A percentile compares a stretch with the other conserved stretches of the same genome.
Conservation (phyloP, 2,329 filamentous ascomycete species). For the Verruconis gallopava region DNA sequence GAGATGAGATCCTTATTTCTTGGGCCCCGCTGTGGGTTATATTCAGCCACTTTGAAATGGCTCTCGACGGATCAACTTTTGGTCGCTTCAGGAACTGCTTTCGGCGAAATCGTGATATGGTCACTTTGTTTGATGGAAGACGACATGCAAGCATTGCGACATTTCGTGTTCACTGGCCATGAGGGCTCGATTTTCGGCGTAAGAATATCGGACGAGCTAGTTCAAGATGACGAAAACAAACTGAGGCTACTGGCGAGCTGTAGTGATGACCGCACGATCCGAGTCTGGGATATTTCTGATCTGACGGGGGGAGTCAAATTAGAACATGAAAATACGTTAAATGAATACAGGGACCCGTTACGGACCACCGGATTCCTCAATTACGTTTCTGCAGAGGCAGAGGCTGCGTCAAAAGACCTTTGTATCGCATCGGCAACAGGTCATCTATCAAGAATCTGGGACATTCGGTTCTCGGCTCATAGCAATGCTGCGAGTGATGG, state of each 20-base stretch:
- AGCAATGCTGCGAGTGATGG: too few relatives aligned
- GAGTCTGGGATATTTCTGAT: constrained; percentile 29
- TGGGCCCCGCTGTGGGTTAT: constrained; percentile 72
- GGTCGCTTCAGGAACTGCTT: constrained; percentile 80
- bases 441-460: constrained; percentile 83
- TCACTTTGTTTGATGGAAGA: constrained; percentile 32
- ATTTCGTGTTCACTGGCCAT: constrained; percentile 53
- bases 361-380: constrained; percentile 27
- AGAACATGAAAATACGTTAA: neutral
- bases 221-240: constrained; percentile 22
- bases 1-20: constrained; percentile 41
- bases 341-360: neutral
- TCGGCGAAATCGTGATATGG: constrained; percentile 90
- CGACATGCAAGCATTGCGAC: constrained; percentile 25
- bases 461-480: constrained; percentile 58
- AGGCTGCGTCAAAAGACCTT: constrained; percentile 14
- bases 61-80: constrained; percentile 47
- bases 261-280: constrained; percentile 84
- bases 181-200: constrained; percentile 93
- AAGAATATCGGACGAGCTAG: constrained; percentile 46
- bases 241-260: constrained; percentile 71
- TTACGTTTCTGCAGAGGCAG: constrained; percentile 44
- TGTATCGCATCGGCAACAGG: constrained; percentile 66
- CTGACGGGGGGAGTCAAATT: neutral
- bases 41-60: constrained; percentile 65